Base-by-base conservation (phyloP, 768 basidiomycete genomes). In the Leucocoprinus leucothites region DNA sequence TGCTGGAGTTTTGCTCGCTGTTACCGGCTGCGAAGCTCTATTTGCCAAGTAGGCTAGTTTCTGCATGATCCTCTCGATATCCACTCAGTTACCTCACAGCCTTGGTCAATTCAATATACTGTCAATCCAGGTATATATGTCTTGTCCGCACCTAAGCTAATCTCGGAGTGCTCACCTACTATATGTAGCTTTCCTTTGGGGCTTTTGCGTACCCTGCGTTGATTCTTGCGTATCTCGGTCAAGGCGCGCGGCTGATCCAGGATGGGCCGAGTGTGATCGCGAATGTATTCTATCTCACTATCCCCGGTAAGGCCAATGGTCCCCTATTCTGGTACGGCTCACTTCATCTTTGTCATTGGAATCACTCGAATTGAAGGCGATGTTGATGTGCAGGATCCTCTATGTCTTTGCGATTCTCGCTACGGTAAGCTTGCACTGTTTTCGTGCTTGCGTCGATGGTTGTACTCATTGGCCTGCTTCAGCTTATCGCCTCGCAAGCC, bases 21-120 rank as follows among this genome's bases (percentile, higher is more conserved):
- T 88, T n/a, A 89, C 87, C 0, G 87, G 87, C 0, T 84, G 80
- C 60, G 86, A 88, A 64, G 84, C 84, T 1, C 69, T 85, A 45
- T 85, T 85, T 65, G 85, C 85, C 11, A 85, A 86, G 84, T 85
- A 45, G 25, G 77, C 69, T 21, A 7, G 25, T 18, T 22, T 41
- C 22, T 38, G 9, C 9, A 11, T 25, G 3, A 11, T 25, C 36
- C 11, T 13, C 19, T 36, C 11, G 8, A n/a, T 4, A n/a, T 14
- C 45, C 6, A 18, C 31, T 50, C 46, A 35, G 40, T 36, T 51
- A 55, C 19, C 26, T 13, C 16, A 24, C 58, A 86, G 83, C 58
- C 74, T 88, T 28, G 87, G 85, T 3, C 85, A 86, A 60, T 89
- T 88, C 71, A 84, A 82, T 64, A 79, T 74, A 11, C 42, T 68